Conservation (phyloP, 352 stramenopile genomes). For the Pythium apleroticum region DNA sequence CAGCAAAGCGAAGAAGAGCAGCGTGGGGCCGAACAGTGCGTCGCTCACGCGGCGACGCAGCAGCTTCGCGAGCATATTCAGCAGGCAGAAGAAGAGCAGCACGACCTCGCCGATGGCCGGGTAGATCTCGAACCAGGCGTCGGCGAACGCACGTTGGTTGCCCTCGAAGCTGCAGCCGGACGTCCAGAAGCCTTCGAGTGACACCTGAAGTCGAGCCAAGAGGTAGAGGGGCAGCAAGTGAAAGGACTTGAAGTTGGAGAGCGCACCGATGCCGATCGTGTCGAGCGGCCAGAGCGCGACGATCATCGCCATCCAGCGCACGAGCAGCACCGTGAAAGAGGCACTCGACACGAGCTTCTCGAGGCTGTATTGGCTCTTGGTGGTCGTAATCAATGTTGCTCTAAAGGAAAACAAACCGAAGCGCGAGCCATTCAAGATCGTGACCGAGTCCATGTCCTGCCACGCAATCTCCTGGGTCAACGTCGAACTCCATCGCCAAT, state of each 20-base stretch:
- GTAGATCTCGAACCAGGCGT: constrained; percentile 42
- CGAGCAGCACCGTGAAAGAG: constrained; percentile 27
- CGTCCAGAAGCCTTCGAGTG: constrained; percentile 21
- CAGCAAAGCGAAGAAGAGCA: constrained; percentile 29
- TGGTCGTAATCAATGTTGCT: not conserved
- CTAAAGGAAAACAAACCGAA: constrained; percentile 34
- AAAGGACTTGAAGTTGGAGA: constrained; percentile 23
- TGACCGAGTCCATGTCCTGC: constrained; percentile 1
- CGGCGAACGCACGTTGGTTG: constrained; percentile 25
- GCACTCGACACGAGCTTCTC: constrained; percentile 34
- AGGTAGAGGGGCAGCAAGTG: constrained; percentile 20
- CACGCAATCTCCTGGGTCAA: not conserved
- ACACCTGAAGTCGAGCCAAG: constrained; percentile 18
- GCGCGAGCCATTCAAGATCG: constrained; percentile 27
- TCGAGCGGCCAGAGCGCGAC: not conserved
- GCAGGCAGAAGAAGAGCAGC: constrained; percentile 33
- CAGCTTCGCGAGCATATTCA: constrained; percentile 31
- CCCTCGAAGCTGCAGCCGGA: constrained; percentile 37
- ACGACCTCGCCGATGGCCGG: constrained; percentile 29
- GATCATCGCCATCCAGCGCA: constrained; percentile 29
- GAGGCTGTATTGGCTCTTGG: constrained; percentile 31
- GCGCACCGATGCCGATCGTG: constrained; percentile 18
- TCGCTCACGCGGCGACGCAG: constrained; percentile 30
- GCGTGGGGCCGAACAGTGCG: constrained; percentile 33
- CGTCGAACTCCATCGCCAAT: not conserved